These are phyloP conservation scores for Zasmidium angulare DNA, from an alignment of 2,329 filamentous ascomycete species.

Conservation along the genomic window DNA sequence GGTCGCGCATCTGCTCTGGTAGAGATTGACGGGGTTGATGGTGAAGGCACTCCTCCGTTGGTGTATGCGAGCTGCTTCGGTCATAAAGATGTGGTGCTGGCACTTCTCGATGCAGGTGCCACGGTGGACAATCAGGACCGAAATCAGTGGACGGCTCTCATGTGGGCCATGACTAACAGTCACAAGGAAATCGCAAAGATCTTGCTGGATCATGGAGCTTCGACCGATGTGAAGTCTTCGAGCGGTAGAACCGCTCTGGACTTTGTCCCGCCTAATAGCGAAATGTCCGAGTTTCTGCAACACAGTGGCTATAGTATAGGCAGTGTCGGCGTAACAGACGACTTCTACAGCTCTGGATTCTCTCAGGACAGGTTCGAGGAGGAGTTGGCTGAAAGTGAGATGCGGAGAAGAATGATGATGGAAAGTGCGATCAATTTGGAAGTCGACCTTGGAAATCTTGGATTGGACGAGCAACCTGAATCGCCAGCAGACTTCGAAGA, in stretches of 20 bases:
- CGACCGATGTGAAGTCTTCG: slow-evolving; percentile 92
- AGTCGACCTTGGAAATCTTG: slow-evolving; percentile 92
- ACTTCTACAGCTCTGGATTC: slow-evolving; percentile 92
- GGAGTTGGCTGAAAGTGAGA: slow-evolving; percentile 93
- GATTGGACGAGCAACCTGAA: slow-evolving; percentile 93
- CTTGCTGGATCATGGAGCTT: slow-evolving; percentile 87
- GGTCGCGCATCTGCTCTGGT: slow-evolving; percentile 74
- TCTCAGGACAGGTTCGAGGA: slow-evolving; percentile 94
- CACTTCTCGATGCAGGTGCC: slow-evolving; percentile 80
- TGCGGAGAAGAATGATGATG: slow-evolving; percentile 98
- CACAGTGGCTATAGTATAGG: slow-evolving; percentile 91
- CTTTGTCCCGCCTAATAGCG: slow-evolving; percentile 91
- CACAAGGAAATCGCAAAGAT: slow-evolving; percentile 95
- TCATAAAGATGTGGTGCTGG: slow-evolving; percentile 82
- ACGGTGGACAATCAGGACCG: slow-evolving; percentile 91
- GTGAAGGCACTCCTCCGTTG: slow-evolving; percentile 92
- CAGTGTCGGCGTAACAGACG: slow-evolving; percentile 74
- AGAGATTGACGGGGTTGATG: slow-evolving; percentile 83
- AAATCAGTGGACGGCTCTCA: slow-evolving; percentile 95
- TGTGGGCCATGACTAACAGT: slow-evolving; percentile 99
- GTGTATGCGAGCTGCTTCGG: slow-evolving; percentile 99
- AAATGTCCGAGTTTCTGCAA: slow-evolving; percentile 93
- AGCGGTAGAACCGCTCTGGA: slow-evolving; percentile 93
- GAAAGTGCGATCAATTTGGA: slow-evolving; percentile 96
- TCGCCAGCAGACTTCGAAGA: slow-evolving; percentile 85